phyloP scores from a whole-genome alignment of 2,329 filamentous ascomycete species.

The Thermothelomyces thermophilus region DNA sequence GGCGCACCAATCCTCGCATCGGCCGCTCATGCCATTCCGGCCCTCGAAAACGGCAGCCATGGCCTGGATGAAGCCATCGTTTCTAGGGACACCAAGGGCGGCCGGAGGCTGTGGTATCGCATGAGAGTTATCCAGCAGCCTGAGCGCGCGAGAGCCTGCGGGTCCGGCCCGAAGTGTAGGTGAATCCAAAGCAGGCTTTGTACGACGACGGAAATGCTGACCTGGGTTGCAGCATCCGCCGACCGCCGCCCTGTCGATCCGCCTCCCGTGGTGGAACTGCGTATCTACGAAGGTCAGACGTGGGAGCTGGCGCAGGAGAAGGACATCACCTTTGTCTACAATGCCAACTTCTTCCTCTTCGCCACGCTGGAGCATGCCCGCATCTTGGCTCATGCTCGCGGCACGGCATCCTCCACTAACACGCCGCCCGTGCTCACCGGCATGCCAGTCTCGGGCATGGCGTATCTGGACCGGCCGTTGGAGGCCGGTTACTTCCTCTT shows the following conservation, averaged over 20 bases:
- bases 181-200: neutral
- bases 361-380: slow-evolving; percentile 84
- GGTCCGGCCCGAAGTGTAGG: slow-evolving; percentile 90
- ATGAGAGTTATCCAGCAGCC: slow-evolving; percentile 89
- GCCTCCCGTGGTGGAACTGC: slow-evolving; percentile 87
- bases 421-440: slow-evolving; percentile 83
- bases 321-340: slow-evolving; percentile 83
- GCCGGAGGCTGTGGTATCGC: slow-evolving; percentile 71
- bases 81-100: slow-evolving; percentile 61
- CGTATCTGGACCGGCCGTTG: slow-evolving; percentile 81
- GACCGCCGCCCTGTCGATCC: slow-evolving; percentile 91
- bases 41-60: slow-evolving; percentile 17
- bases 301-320: slow-evolving; percentile 55
- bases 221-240: slow-evolving; percentile 59
- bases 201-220: slow-evolving; percentile 10
- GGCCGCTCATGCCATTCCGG: slow-evolving; percentile 21
- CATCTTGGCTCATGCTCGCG: slow-evolving; percentile 72
- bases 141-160: slow-evolving; percentile 87
- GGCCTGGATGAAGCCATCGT: slow-evolving; percentile 26
- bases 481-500: slow-evolving; percentile 93
- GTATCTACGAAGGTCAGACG: slow-evolving; percentile 68
- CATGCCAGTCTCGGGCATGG: slow-evolving; percentile 91
- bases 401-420: slow-evolving; percentile 55
- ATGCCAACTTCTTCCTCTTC: slow-evolving; percentile 96
- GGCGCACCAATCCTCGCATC: slow-evolving; percentile 24